phyloP scores from a whole-genome alignment of 2,329 filamentous ascomycete species.

The Diaporthe velutina region DNA sequence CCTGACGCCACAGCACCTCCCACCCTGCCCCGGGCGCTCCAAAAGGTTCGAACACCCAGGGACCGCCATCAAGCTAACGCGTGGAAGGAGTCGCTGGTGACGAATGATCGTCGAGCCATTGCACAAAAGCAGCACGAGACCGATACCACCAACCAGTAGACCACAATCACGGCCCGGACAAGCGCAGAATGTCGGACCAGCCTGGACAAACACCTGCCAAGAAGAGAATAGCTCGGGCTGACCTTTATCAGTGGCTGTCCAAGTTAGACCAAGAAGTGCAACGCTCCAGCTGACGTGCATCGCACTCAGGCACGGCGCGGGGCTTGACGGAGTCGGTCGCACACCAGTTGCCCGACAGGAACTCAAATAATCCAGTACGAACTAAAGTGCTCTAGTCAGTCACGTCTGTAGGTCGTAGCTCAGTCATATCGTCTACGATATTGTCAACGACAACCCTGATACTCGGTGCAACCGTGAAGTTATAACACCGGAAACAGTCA shows the following conservation, averaged over 20 bases:
- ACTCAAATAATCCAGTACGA: background rate
- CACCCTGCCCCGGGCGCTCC: background rate
- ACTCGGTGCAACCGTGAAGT: background rate
- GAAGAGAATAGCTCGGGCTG: conserved; percentile 25
- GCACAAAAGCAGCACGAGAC: conserved; percentile 8
- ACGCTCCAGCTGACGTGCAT: background rate
- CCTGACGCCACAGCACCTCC: conserved; percentile 5
- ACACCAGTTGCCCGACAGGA: background rate
- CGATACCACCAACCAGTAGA: conserved; percentile 7
- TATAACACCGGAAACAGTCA: background rate
- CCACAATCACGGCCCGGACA: background rate
- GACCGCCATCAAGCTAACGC: background rate
- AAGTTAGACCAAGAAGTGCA: too few species aligned
- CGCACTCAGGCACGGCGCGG: background rate
- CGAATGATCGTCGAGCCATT: background rate
- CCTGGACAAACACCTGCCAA: conserved; percentile 22
- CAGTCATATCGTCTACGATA: too few species aligned
- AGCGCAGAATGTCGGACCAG: background rate
- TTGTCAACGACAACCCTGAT: too few species aligned
- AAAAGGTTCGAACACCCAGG: background rate
- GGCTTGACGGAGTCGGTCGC: background rate
- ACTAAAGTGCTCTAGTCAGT: background rate
- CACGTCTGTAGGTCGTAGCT: too few species aligned
- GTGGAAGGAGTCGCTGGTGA: conserved; percentile 21
- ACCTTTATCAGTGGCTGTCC: conserved; percentile 17